phyloP scores from a whole-genome alignment of 2,329 filamentous ascomycete genomes.

The Coniochaeta prunicola region DNA sequence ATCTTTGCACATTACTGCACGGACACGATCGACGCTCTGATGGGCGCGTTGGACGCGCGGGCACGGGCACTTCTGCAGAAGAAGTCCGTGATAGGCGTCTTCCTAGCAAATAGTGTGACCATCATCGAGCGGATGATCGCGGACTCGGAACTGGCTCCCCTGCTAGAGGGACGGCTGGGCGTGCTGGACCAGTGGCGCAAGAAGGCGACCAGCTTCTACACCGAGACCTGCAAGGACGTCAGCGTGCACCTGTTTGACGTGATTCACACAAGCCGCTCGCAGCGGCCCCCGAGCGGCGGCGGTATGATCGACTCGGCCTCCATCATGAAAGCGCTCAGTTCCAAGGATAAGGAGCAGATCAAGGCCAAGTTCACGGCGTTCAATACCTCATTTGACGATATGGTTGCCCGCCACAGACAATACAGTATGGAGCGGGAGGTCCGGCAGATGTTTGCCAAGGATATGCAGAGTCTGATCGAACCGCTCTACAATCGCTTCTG shows the following conservation, averaged over 20 bases:
- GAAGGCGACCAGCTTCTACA: slow-evolving; percentile 73
- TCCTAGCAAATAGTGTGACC: slow-evolving; percentile 80
- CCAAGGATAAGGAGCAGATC: slow-evolving; percentile 92
- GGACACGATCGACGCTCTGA: slow-evolving; percentile 78
- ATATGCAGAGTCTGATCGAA: slow-evolving; percentile 87
- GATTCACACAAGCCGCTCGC: slow-evolving; percentile 74
- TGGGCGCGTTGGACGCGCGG: slow-evolving; percentile 69
- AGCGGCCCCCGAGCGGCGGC: slow-evolving; percentile 65
- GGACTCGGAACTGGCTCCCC: slow-evolving; percentile 66
- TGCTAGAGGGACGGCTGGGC: slow-evolving; percentile 60
- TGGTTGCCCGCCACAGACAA: slow-evolving; percentile 73
- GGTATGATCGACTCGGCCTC: slow-evolving; percentile 69
- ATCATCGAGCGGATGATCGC: slow-evolving; percentile 80
- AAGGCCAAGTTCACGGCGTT: slow-evolving; percentile 94
- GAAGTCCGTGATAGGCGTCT: slow-evolving; percentile 76
- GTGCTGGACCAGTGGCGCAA: slow-evolving; percentile 81
- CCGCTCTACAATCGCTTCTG: slow-evolving; percentile 92
- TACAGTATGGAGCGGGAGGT: slow-evolving; percentile 91
- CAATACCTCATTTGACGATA: slow-evolving; percentile 83
- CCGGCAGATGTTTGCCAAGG: slow-evolving; percentile 67
- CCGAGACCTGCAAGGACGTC: slow-evolving; percentile 82
- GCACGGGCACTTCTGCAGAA: slow-evolving; percentile 65
- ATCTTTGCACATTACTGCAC: slow-evolving; percentile 85
- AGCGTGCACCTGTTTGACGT: slow-evolving; percentile 82
- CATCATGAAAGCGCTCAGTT: slow-evolving; percentile 74